Evolutionary conservation across 2,329 filamentous ascomycete species (phyloP), one percentile per base, ranked within the genome.

Genomic region (Colletotrichum musae): DNA sequence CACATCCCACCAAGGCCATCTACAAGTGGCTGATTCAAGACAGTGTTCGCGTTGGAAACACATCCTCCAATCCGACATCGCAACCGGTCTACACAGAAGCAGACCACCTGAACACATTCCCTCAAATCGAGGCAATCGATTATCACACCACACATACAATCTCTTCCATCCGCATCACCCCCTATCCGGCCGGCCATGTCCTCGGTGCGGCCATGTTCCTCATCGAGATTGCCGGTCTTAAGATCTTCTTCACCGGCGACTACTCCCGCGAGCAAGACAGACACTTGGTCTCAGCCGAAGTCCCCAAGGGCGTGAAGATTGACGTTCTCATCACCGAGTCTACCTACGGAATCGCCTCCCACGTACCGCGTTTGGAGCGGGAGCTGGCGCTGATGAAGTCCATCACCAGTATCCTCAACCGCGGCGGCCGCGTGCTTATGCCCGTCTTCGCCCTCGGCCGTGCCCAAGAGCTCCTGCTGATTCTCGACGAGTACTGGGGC

Each of bases 21-120:
- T 99, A 99, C 88, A 98, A 98, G 83, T 98, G 96, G 95, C 90
- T 98, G 59, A 98, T 98, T 72, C 94, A 97, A 80, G 96, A 99
- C 81, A 97, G 94, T 73, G 94, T 99, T 52, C 92, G 96, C 68
- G 95, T 99, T 36, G 92, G 92, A 78, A 93, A 91, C 76, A 91
- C 88, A 5, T 90, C 89, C 2, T 89, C 88, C 10, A 88, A 89
- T 72, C 83, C 86, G 62, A 86, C 85, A 0, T 86, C 93, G 76
- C 87, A 96, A 86, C 86, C 94, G 77, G 90, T 98, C 53, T 99
- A 98, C 79, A 98, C 94, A 1, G 96, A 99, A 81, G 92, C 95
- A 74, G 96, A 99, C 77, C 95, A 98, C 80, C 87, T 97, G 32
- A 94, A 94, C 72, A 98, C 95, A 0, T 95, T 98, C 70, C 93